These are phyloP conservation scores for Santalum album DNA, from an alignment of 164 flowering plant genomes.

Conservation along the genomic window DNA sequence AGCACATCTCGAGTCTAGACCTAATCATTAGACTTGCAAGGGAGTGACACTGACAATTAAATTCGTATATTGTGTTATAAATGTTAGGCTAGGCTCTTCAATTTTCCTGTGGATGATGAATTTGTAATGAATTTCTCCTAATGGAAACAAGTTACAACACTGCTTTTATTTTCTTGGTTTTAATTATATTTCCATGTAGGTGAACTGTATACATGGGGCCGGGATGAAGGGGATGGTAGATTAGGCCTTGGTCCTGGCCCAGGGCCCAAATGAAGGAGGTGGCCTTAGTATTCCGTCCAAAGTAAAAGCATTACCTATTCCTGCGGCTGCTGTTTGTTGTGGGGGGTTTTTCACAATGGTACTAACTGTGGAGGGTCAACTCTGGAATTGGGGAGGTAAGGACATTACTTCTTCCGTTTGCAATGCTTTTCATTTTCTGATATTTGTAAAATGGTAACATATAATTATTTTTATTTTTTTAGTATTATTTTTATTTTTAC, in stretches of 20 bases:
- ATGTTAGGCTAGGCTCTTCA: too few relatives aligned
- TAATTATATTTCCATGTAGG: slow-evolving; percentile 26
- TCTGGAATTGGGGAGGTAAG: slow-evolving; percentile 97
- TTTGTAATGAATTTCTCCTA: too few relatives aligned
- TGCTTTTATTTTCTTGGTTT: neutral
- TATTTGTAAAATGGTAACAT: too few relatives aligned
- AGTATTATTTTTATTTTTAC: neutral
- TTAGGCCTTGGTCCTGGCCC: slow-evolving; percentile 78
- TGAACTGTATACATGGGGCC: slow-evolving; percentile 83
- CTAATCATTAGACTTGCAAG: too few relatives aligned
- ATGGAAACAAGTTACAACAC: too few relatives aligned
- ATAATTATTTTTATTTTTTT: neutral
- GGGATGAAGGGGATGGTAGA: slow-evolving; percentile 97
- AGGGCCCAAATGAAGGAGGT: slow-evolving; percentile 92
- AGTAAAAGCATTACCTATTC: slow-evolving; percentile 62
- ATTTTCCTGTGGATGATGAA: too few relatives aligned
- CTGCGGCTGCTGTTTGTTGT: slow-evolving; percentile 69
- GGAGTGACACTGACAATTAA: too few relatives aligned
- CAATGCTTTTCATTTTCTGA: too few relatives aligned
- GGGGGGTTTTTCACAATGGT: slow-evolving; percentile 92
- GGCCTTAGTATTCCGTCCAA: slow-evolving; percentile 67
- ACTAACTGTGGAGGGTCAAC: slow-evolving; percentile 65
- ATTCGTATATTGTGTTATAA: too few relatives aligned
- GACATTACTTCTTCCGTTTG: neutral
- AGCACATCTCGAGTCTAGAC: too few relatives aligned